Evolutionary conservation across 371 early-diverging fungal genomes (phyloP), one percentile per base, ranked within the genome.

Genomic region (Apophysomyces variabilis): DNA sequence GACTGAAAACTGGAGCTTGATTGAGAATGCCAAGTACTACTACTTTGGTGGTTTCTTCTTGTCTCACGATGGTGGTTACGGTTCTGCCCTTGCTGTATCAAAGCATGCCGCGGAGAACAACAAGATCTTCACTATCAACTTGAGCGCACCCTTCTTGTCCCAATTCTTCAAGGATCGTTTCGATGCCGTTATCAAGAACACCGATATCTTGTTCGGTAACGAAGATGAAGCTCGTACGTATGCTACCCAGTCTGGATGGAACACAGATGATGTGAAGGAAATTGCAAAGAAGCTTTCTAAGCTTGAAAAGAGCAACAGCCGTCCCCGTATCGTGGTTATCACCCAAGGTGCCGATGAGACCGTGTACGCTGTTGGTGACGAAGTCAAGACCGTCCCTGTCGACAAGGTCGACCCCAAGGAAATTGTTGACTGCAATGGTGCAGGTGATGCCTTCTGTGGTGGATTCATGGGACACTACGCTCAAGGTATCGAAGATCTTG

Each of bases 361-460:
- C 68, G 80, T 95, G 62, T 89, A 93, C 62, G 94, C 89, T 66
- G 59, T 76, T 50, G 84, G 84, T 70, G 88, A 89, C 63, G 74
- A 75, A 56, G 74, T 86, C 50, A 72, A 83, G 39, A 78, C 77
- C 59, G 94, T 83, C 85, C 90, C 94, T 38, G 90, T 96, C 65
- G 82, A 85, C 69, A 80, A 85, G 70, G 89, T 94, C 56, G 78
- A 78, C 14, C 69, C 65, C 38, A 70, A 78, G 56, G 88, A 95
- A 66, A 95, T 98, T 66, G 94, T 94, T 57, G 98, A 98, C 77
- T 94, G 96, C 74, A 98, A 98, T 81, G 98, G 97, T 72, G 96
- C 96, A 69, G 97, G 98, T 73, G 98, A 98, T 81, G 97, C 94
- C 59, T 98, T 97, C 86, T 91, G 89, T 68, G 98, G 96, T 67